Percentiles rank a stretch among this genome's conserved stretches.
These are phyloP conservation scores for Fusarium tupiense DNA, from an alignment of 2,329 filamentous ascomycete genomes.

Conservation along the genomic window DNA sequence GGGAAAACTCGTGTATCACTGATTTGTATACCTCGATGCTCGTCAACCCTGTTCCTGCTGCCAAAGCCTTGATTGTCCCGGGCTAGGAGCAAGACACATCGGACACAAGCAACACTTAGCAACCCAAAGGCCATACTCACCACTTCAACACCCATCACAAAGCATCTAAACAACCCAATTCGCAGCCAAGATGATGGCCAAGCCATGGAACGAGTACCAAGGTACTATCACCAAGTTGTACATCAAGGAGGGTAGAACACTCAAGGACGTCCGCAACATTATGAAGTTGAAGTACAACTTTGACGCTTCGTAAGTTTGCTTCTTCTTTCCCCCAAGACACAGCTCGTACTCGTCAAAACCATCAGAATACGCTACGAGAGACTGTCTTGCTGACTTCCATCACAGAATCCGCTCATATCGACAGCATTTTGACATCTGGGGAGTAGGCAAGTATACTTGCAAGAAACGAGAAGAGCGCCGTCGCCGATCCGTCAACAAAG, in stretches of 20 bases:
- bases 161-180: neutral
- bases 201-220: slow-evolving; percentile 53
- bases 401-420: slow-evolving; percentile 57
- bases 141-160: neutral
- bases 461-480: slow-evolving; percentile 43
- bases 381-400: neutral
- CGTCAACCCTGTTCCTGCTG: slow-evolving; percentile 13
- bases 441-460: slow-evolving; percentile 59
- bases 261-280: slow-evolving; percentile 52
- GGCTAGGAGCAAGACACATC: slow-evolving; percentile 21
- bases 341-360: neutral
- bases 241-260: slow-evolving; percentile 51
- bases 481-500: slow-evolving; percentile 8
- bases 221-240: slow-evolving; percentile 53
- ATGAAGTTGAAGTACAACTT: slow-evolving; percentile 54
- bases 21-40: slow-evolving; percentile 25
- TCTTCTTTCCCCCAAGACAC: neutral
- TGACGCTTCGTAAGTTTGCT: slow-evolving; percentile 52
- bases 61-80: slow-evolving; percentile 33
- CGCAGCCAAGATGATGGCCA: slow-evolving; percentile 52
- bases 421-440: slow-evolving; percentile 59
- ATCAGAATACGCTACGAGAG: neutral
- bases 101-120: neutral
- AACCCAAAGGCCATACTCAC: neutral
- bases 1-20: neutral